phyloP scores from a whole-genome alignment of 2,329 filamentous ascomycete genomes.

The Aspergillus tamarii region DNA sequence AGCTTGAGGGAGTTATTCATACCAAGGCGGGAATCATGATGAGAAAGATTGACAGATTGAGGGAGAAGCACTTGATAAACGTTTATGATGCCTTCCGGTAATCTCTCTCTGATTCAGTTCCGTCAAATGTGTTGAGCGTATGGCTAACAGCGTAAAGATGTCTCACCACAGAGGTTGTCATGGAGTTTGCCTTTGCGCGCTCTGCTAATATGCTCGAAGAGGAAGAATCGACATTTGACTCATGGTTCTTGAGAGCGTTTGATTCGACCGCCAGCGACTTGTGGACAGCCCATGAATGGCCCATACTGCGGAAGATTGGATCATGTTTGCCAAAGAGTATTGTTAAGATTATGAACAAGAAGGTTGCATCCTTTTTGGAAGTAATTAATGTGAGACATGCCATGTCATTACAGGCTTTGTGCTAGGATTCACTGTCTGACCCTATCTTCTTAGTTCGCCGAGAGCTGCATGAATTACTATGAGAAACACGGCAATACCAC shows the following conservation, averaged over 20 bases:
- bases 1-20: conserved; percentile 10
- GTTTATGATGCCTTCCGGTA: conserved; percentile 12
- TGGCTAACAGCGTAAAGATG: background rate
- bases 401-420: background rate
- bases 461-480: conserved; percentile 9
- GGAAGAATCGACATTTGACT: background rate
- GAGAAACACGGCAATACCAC: conserved; percentile 1
- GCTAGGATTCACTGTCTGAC: background rate
- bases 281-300: background rate
- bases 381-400: background rate
- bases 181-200: conserved; percentile 12
- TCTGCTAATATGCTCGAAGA: conserved; percentile 10
- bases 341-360: background rate
- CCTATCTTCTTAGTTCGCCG: background rate
- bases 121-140: background rate
- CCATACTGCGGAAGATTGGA: background rate
- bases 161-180: conserved; percentile 12
- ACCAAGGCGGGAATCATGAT: conserved; percentile 1
- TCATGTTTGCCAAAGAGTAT: background rate
- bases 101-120: background rate
- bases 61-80: background rate
- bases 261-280: background rate
- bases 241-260: conserved; percentile 9
- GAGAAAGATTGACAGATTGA: conserved; percentile 3
- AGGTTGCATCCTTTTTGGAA: background rate